Evolutionary conservation across 169 alveolate genomes (phyloP).

Genomic region (Amoebophrya sp.): DNA sequence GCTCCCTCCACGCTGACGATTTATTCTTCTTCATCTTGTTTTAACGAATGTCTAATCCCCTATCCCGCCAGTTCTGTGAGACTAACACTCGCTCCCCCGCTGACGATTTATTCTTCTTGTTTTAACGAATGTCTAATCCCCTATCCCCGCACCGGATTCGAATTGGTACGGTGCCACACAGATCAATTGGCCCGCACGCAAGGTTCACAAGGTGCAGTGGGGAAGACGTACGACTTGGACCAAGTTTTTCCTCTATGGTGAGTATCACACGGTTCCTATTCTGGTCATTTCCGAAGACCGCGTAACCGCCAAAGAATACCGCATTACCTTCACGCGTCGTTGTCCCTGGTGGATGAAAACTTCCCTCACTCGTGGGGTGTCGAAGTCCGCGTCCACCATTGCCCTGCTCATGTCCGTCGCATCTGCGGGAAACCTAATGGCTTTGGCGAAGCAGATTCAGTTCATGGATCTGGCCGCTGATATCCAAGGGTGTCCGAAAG

Average conservation of each 20-base stretch:
- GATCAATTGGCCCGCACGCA: neutral
- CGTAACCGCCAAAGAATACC: neutral
- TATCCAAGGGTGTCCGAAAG: constrained; percentile 21
- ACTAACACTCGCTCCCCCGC: no score
- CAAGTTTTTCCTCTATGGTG: neutral
- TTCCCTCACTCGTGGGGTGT: constrained; percentile 21
- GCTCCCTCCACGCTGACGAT: no score
- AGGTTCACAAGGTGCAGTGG: neutral
- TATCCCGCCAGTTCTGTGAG: no score
- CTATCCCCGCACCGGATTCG: neutral
- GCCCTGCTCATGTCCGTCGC: constrained; percentile 34
- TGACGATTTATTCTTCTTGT: no score
- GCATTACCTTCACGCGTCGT: neutral
- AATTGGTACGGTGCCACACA: neutral
- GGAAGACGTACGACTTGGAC: neutral
- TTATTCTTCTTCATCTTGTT: no score
- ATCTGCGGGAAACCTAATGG: constrained; percentile 30
- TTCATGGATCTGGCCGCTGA: constrained; percentile 29
- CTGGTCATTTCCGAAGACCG: neutral
- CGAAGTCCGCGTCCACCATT: neutral
- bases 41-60: no score
- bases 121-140: no score
- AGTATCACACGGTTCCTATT: neutral
- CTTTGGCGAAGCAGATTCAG: constrained; percentile 34
- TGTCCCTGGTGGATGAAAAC: neutral